Base-by-base conservation (phyloP, 306 rosid genomes). In the Cucumis hystrix region DNA sequence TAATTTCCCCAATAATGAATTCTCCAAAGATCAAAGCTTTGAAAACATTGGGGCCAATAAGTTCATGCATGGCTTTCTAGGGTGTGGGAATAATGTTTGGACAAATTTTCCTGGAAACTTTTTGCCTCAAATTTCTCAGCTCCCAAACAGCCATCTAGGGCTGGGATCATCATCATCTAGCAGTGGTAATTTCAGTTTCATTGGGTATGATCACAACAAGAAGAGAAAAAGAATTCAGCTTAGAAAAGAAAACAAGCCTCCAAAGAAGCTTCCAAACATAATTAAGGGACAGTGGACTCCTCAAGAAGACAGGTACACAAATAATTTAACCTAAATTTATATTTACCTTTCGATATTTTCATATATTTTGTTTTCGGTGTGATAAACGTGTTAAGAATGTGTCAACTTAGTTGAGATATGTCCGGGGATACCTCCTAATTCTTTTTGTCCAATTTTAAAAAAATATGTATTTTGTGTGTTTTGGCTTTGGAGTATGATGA, bases 241-340 rank as follows among this genome's bases (percentile, higher is more conserved):
- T n/a, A 63, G 72, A 62, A 82, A 65, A 6, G 70, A 56, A 2
- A 56, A 13, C n/a, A 77, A 78, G 78, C 18, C 14, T 47, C 84
- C 59, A 17, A 77, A 64, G 37, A 82, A 69, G 18, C 3, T 69
- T 17, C 77, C 77, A 3, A 41, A 13, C 49, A 79, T 81, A 3
- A 75, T 89, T 78, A 93, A 91, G 74, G 92, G 93, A 35, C 96
- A 86, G 21, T 93, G 98, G 98, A 83, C 84, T 23, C 74, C 79
- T 3, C 80, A 82, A 5, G 97, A 93, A 76, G 96, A 93, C 80
- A 85, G 83, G 98, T 86, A 72, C 49, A 72, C 49, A 51, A 66
- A 12, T 12, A 47, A 47, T 13, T 43, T 51, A 28, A 41, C 55
- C 33, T 12, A 16, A 47, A 54, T 28, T 60, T 33, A 33, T 33